phyloP scores from a whole-genome alignment of 805 yeast species.

The Ogataea henricii region DNA sequence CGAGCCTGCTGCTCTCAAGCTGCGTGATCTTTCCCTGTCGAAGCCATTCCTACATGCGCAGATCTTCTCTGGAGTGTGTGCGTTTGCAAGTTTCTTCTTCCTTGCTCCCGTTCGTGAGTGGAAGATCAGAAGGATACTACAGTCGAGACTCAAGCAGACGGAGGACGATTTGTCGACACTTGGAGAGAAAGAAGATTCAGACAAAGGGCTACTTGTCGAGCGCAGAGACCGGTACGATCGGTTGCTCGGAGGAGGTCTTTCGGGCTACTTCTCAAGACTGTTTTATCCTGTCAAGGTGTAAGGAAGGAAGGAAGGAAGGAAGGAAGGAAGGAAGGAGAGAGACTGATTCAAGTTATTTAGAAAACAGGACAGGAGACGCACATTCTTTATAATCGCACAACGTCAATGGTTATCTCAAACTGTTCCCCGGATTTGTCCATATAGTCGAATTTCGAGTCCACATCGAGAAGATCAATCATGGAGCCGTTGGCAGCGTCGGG shows the following conservation, averaged over 20 bases:
- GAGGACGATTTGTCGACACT: conserved; percentile 4
- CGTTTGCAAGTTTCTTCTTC: conserved; percentile 44
- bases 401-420: conserved; percentile 48
- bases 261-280: conserved; percentile 23
- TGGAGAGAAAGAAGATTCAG: background rate
- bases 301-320: too few relatives aligned
- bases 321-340: too few relatives aligned
- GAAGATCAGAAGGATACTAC: conserved; percentile 44
- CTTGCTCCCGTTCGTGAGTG: conserved; percentile 51
- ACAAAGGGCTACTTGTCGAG: background rate
- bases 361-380: too few relatives aligned
- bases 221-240: conserved; percentile 20
- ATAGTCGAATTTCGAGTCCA: conserved; percentile 30
- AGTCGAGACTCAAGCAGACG: conserved; percentile 16
- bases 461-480: conserved; percentile 24
- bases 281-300: conserved; percentile 28
- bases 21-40: conserved; percentile 20
- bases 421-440: conserved; percentile 32
- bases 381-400: conserved; percentile 16
- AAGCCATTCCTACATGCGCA: conserved; percentile 61
- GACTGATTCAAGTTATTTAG: too few relatives aligned
- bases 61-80: conserved; percentile 56
- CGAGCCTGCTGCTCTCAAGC: conserved; percentile 34
- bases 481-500: conserved; percentile 14
- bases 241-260: conserved; percentile 13